Percentiles rank a stretch among this genome's conserved stretches.
phyloP scores from a whole-genome alignment of 495 filamentous ascomycete species.

The Halenospora varia region DNA sequence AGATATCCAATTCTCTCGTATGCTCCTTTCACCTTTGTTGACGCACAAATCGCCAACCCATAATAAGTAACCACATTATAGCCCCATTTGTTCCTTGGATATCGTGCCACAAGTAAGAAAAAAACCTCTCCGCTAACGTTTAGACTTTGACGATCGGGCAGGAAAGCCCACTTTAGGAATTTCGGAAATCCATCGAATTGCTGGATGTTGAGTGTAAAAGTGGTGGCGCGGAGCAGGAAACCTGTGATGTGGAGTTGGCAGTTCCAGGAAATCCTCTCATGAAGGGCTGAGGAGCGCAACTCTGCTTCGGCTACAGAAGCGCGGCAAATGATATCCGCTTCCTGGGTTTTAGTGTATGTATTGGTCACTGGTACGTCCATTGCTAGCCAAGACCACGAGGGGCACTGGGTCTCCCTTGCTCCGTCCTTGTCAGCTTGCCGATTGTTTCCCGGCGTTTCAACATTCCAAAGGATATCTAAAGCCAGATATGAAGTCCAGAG shows the following conservation, averaged over 20 bases:
- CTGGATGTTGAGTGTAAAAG: neutral
- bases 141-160: neutral
- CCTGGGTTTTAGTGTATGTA: neutral
- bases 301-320: neutral
- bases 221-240: neutral
- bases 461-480: neutral
- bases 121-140: neutral
- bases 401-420: neutral
- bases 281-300: neutral
- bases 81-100: neutral
- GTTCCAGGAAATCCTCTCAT: neutral
- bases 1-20: constrained; percentile 1
- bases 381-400: neutral
- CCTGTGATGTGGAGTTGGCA: neutral
- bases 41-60: neutral
- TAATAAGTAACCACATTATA: neutral
- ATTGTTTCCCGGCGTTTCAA: neutral
- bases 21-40: neutral
- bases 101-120: neutral
- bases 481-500: neutral
- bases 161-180: neutral
- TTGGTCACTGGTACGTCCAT: constrained; percentile 1
- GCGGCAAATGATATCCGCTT: neutral
- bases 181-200: neutral
- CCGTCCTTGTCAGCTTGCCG: neutral